Evolutionary conservation across 306 rosid species (phyloP).

Genomic region (Castanopsis chinensis): DNA sequence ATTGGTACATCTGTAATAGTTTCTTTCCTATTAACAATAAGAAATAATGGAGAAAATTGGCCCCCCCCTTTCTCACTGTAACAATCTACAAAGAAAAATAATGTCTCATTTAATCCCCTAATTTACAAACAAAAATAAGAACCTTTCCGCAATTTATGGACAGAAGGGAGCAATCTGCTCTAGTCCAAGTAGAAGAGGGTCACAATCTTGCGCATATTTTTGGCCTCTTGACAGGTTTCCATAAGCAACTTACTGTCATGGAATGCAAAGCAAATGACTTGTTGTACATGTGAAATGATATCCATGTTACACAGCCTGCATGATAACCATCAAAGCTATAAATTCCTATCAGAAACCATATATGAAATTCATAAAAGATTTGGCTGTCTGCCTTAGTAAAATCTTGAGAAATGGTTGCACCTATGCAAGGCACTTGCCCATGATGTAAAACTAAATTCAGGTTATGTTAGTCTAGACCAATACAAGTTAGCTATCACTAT

Average conservation of each 20-base stretch:
- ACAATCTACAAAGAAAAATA: conserved; percentile 20
- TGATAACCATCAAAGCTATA: conserved; percentile 25
- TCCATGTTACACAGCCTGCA: conserved; percentile 98
- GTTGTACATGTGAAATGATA: conserved; percentile 95
- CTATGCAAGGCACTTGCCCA: neutral
- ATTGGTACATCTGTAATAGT: neutral
- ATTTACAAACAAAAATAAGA: conserved; percentile 42
- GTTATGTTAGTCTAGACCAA: neutral
- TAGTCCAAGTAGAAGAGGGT: conserved; percentile 94
- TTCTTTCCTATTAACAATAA: neutral
- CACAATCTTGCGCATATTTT: conserved; percentile 88
- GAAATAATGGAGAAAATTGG: conserved; percentile 9
- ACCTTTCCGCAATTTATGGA: conserved; percentile 40
- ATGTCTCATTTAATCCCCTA: conserved; percentile 30
- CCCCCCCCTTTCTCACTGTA: conserved; percentile 13
- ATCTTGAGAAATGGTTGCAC: neutral
- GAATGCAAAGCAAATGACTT: conserved; percentile 98
- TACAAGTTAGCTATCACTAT: neutral
- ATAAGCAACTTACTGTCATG: conserved; percentile 95
- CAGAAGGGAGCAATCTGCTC: conserved; percentile 24
- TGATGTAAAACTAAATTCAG: neutral
- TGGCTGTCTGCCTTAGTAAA: neutral
- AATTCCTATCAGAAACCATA: neutral
- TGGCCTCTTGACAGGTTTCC: conserved; percentile 99
- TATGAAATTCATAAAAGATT: neutral